A percentile compares a stretch with the other conserved stretches of the same genome.
phyloP scores from a whole-genome alignment of 441 rosid genomes.

The Brassica hybrid region DNA sequence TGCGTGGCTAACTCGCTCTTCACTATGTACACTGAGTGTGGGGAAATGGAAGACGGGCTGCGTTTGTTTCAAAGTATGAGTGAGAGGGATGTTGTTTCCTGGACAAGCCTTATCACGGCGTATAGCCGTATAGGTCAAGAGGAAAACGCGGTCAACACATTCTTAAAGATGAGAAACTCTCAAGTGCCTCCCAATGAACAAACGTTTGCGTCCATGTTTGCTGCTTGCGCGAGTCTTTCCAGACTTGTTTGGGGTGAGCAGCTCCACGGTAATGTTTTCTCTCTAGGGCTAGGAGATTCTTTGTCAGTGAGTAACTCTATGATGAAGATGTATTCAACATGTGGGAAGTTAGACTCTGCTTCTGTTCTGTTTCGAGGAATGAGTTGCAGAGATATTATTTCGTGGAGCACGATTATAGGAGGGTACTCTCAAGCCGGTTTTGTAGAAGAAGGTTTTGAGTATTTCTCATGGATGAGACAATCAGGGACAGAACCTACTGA shows the following conservation, averaged over 20 bases:
- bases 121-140: conserved; percentile 65
- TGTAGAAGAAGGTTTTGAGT: conserved; percentile 65
- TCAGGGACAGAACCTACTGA: conserved; percentile 77
- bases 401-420: conserved; percentile 89
- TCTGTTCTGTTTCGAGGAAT: conserved; percentile 63
- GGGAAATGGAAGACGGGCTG: conserved; percentile 66
- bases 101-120: conserved; percentile 71
- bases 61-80: conserved; percentile 68
- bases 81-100: conserved; percentile 75
- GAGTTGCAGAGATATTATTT: conserved; percentile 66
- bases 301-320: conserved; percentile 77
- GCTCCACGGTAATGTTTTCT: conserved; percentile 68
- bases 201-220: conserved; percentile 74
- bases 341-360: conserved; percentile 64
- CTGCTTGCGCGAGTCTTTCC: conserved; percentile 66
- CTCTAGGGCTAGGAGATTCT: conserved; percentile 51
- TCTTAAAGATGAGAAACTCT: conserved; percentile 60
- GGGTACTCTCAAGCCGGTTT: conserved; percentile 74
- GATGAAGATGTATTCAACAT: conserved; percentile 76
- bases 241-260: conserved; percentile 83
- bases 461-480: conserved; percentile 78
- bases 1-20: conserved; percentile 77
- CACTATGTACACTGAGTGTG: conserved; percentile 83
- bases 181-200: conserved; percentile 66
- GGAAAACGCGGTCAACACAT: conserved; percentile 60